phyloP scores from a whole-genome alignment of 2,329 filamentous ascomycete species.

The Aureobasidium sp. region DNA sequence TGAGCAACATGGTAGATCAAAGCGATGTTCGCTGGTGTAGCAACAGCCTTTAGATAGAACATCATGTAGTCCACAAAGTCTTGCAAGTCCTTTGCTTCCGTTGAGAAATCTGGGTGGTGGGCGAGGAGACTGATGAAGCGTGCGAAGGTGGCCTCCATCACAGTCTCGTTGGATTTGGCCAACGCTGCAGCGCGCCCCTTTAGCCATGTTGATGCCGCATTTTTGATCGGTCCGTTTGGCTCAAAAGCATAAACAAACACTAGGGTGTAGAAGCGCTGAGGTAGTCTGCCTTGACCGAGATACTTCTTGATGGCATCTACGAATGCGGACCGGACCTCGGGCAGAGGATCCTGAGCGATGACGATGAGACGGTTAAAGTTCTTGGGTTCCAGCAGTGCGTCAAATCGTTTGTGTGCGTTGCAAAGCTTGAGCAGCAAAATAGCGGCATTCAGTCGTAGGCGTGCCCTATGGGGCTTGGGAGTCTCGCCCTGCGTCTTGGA shows the following conservation, averaged over 20 bases:
- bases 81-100: constrained; percentile 56
- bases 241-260: constrained; percentile 90
- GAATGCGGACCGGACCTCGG: constrained; percentile 70
- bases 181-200: constrained; percentile 69
- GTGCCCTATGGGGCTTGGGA: constrained; percentile 67
- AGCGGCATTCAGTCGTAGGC: constrained; percentile 74
- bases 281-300: constrained; percentile 63
- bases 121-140: constrained; percentile 81
- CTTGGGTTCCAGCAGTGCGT: constrained; percentile 62
- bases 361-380: constrained; percentile 78
- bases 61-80: constrained; percentile 85
- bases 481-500: constrained; percentile 64
- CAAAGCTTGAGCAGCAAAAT: constrained; percentile 78
- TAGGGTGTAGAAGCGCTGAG: constrained; percentile 76
- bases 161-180: constrained; percentile 44
- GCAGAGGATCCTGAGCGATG: constrained; percentile 69
- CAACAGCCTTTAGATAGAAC: constrained; percentile 77
- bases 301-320: constrained; percentile 86
- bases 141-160: constrained; percentile 74
- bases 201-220: constrained; percentile 78
- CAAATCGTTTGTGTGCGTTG: constrained; percentile 60
- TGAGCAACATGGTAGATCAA: constrained; percentile 89
- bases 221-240: constrained; percentile 64
- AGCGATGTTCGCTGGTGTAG: constrained; percentile 78
- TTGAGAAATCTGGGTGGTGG: constrained; percentile 84